Conservation (phyloP, 352 stramenopile species). For the Globisporangium spinosum region DNA sequence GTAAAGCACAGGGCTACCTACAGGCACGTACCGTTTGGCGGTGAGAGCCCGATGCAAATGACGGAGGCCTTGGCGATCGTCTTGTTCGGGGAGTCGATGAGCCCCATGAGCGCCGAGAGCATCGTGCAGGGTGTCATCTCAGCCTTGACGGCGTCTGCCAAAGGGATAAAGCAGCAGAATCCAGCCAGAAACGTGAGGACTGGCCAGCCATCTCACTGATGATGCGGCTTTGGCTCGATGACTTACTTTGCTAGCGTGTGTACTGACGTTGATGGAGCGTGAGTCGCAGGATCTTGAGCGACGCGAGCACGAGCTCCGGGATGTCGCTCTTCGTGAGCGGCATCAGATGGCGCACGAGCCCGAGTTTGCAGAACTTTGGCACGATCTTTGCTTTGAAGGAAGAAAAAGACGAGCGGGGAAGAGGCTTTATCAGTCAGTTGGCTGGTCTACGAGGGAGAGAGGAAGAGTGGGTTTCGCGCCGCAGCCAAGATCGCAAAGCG, state of each 20-base stretch:
- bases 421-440: not conserved
- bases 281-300: conserved; percentile 52
- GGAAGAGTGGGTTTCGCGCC: not conserved
- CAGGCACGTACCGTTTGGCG: conserved; percentile 44
- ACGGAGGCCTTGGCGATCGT: conserved; percentile 46
- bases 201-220: not conserved
- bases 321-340: conserved; percentile 28
- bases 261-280: conserved; percentile 44
- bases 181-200: not conserved
- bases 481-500: conserved; percentile 4
- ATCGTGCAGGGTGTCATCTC: conserved; percentile 30
- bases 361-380: conserved; percentile 35
- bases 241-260: not conserved
- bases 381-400: conserved; percentile 33
- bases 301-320: conserved; percentile 34
- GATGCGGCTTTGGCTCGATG: not conserved
- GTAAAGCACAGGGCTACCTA: not conserved
- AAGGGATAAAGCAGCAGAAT: not conserved
- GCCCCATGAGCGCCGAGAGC: conserved; percentile 38
- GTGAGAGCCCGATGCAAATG: conserved; percentile 47
- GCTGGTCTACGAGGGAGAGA: no score
- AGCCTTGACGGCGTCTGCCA: conserved; percentile 33
- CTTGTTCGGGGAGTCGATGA: conserved; percentile 34
- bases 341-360: conserved; percentile 37
- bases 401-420: not conserved